phyloP scores from a whole-genome alignment of 176 grass and related monocot genomes.

The Miscanthus lutarioriparius region DNA sequence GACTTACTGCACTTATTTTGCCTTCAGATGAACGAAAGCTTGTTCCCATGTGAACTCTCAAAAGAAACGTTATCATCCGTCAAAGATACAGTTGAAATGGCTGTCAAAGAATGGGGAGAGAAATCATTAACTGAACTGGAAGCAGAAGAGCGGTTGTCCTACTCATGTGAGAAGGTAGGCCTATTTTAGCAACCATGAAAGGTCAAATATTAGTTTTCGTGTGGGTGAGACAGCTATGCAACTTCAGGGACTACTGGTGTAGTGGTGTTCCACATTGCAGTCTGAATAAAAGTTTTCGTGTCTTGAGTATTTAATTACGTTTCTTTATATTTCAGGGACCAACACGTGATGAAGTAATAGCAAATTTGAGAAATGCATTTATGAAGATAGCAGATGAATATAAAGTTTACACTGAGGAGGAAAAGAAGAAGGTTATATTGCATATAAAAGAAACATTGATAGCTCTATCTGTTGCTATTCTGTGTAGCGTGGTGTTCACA shows the following conservation, averaged over 20 bases:
- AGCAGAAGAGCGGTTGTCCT: constrained; percentile 91
- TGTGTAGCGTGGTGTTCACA: constrained; percentile 13
- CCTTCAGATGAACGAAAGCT: constrained; percentile 79
- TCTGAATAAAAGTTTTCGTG: background rate
- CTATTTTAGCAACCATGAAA: constrained; percentile 17
- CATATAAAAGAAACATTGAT: constrained; percentile 30
- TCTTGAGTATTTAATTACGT: background rate
- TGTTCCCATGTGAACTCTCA: constrained; percentile 92
- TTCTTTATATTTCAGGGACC: constrained; percentile 68
- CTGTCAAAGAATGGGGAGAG: constrained; percentile 91
- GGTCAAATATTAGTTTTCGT: background rate
- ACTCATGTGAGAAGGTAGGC: constrained; percentile 95
- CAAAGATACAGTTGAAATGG: constrained; percentile 84
- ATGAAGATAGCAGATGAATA: constrained; percentile 83
- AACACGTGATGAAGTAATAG: constrained; percentile 91
- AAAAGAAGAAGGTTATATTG: constrained; percentile 78
- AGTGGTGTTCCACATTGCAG: background rate
- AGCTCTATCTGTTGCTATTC: constrained; percentile 17
- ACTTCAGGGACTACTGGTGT: background rate
- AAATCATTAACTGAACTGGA: constrained; percentile 84
- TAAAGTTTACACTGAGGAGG: constrained; percentile 91
- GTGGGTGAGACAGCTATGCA: constrained; percentile 4
- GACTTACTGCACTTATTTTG: constrained; percentile 22
- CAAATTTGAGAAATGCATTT: constrained; percentile 80
- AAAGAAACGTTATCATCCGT: constrained; percentile 70